These are phyloP conservation scores for Stevia rebaudiana DNA, from an alignment of 140 eudicot species.

Conservation along the genomic window DNA sequence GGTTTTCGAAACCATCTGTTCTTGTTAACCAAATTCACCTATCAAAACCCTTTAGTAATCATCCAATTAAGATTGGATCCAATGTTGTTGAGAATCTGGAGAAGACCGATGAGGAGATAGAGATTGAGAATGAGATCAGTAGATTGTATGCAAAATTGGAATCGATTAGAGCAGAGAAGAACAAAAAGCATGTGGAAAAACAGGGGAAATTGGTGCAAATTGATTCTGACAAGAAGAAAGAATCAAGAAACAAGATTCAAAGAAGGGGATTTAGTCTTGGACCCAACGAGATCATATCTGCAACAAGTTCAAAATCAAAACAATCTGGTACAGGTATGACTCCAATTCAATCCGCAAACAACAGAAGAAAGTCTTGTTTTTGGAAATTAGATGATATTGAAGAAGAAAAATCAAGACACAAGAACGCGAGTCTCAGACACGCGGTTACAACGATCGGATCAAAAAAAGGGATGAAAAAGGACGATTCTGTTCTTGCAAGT, in stretches of 20 bases:
- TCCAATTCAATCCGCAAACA: constrained; percentile 43
- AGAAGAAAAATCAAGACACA: constrained; percentile 42
- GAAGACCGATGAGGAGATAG: constrained; percentile 42
- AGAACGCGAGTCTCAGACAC: constrained; percentile 28
- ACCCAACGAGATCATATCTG: constrained; percentile 56
- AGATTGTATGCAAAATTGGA: constrained; percentile 45
- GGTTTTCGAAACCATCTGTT: constrained; percentile 15
- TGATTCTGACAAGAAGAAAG: constrained; percentile 20
- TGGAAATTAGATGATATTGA: constrained; percentile 75
- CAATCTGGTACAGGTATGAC: constrained; percentile 40
- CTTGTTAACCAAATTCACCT: constrained; percentile 25
- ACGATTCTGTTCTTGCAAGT: constrained; percentile 41
- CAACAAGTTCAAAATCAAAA: constrained; percentile 22
- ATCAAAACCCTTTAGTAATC: constrained; percentile 18
- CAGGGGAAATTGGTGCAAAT: constrained; percentile 42
- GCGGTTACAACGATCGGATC: constrained; percentile 61
- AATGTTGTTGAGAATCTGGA: constrained; percentile 15
- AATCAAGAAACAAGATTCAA: constrained; percentile 26
- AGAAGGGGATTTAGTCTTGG: constrained; percentile 80
- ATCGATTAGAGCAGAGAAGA: constrained; percentile 34
- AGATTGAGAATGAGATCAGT: constrained; percentile 64
- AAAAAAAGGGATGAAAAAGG: constrained; percentile 55
- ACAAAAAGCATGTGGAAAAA: constrained; percentile 29
- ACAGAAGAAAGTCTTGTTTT: constrained; percentile 77
- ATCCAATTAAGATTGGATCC: not conserved